Conservation (phyloP, 495 filamentous ascomycete species). For the Chaetomium cochliodes region DNA sequence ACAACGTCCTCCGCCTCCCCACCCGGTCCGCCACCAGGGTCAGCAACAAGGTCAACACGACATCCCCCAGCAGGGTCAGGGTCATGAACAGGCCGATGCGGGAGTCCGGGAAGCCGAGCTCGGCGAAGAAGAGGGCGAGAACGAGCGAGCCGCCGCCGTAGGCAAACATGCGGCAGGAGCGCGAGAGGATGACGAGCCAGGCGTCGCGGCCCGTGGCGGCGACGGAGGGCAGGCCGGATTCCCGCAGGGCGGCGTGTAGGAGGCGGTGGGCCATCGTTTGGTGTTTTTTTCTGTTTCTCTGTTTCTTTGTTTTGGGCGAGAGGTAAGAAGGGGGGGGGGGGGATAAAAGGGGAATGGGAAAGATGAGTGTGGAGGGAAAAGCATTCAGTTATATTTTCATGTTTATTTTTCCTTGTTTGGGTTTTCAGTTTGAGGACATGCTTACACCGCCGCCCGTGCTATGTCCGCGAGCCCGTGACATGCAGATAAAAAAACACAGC, state of each 20-base stretch:
- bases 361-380: too few species aligned
- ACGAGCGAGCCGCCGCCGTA: conserved; percentile 44
- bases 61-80: conserved; percentile 77
- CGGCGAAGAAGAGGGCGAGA: conserved; percentile 54
- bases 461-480: too few species aligned
- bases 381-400: too few species aligned
- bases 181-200: conserved; percentile 22
- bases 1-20: conserved; percentile 65
- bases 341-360: too few species aligned
- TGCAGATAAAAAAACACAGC: too few species aligned
- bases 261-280: not conserved
- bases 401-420: too few species aligned
- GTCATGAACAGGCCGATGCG: conserved; percentile 87
- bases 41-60: conserved; percentile 68
- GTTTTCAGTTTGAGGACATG: too few species aligned
- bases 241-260: conserved; percentile 25
- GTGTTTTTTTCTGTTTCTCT: not conserved
- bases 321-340: too few species aligned
- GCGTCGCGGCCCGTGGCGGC: conserved; percentile 56
- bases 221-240: conserved; percentile 52
- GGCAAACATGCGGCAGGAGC: conserved; percentile 48
- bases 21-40: conserved; percentile 74
- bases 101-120: conserved; percentile 61
- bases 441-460: too few species aligned
- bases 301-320: not conserved